Conservation (phyloP, 805 yeast species). For the Cyberlindnera mrakii region DNA sequence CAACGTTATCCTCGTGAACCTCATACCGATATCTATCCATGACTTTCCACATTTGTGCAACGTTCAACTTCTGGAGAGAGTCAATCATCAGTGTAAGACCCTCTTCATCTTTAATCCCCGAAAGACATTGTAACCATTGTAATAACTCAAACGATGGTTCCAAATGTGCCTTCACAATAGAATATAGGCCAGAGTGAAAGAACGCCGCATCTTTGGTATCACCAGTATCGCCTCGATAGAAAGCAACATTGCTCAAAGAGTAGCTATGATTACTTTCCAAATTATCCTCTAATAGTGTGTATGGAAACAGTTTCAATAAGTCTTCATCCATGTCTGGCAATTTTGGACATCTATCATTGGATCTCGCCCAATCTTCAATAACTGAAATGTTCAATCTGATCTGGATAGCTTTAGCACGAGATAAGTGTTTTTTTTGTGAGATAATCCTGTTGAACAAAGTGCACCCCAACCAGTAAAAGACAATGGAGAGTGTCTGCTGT, state of each 20-base stretch:
- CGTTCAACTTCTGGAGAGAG: slow-evolving; percentile 53
- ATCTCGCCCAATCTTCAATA: slow-evolving; percentile 88
- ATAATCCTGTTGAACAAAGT: slow-evolving; percentile 69
- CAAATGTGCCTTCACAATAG: slow-evolving; percentile 60
- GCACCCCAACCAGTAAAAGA: slow-evolving; percentile 72
- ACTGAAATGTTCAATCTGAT: slow-evolving; percentile 80
- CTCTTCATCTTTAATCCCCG: slow-evolving; percentile 63
- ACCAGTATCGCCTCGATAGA: slow-evolving; percentile 17
- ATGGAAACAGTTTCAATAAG: slow-evolving; percentile 33
- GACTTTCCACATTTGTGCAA: slow-evolving; percentile 63
- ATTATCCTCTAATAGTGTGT: slow-evolving; percentile 28
- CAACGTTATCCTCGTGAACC: slow-evolving; percentile 65
- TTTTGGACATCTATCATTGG: slow-evolving; percentile 23
- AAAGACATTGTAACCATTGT: slow-evolving; percentile 87
- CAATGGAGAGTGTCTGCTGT: slow-evolving; percentile 71
- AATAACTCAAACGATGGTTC: slow-evolving; percentile 71
- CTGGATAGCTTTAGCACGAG: slow-evolving; percentile 85
- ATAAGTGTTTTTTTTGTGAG: slow-evolving; percentile 59
- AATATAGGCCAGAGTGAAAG: slow-evolving; percentile 58
- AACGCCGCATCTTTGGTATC: slow-evolving; percentile 48
- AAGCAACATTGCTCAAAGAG: slow-evolving; percentile 6
- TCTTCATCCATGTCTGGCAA: slow-evolving; percentile 31
- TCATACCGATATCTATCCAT: slow-evolving; percentile 80
- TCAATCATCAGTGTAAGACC: slow-evolving; percentile 47
- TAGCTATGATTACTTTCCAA: slow-evolving; percentile 1